Percentiles rank a stretch among this genome's conserved stretches.
Conservation (phyloP, 2,329 filamentous ascomycete species). For the Nannizziopsis barbatae region DNA sequence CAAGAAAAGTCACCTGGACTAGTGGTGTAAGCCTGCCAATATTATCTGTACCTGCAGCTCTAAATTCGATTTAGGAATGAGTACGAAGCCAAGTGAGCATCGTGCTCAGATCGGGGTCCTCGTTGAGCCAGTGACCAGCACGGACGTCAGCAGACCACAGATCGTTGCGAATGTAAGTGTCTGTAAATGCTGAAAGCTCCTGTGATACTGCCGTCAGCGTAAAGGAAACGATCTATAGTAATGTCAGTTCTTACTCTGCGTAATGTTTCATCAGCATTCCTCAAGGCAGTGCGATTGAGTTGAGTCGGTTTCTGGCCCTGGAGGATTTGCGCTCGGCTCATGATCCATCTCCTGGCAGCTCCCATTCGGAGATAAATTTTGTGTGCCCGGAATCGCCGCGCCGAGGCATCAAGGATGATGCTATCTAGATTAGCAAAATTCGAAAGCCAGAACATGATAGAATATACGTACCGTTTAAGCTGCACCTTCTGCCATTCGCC, state of each 20-base stretch:
- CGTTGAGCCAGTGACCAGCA: slow-evolving; percentile 50
- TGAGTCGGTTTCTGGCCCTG: slow-evolving; percentile 40
- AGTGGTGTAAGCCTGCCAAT: background rate
- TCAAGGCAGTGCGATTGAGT: slow-evolving; percentile 39
- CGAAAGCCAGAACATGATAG: slow-evolving; percentile 12
- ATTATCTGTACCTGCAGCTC: background rate
- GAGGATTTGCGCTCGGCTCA: slow-evolving; percentile 41
- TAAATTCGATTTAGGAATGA: slow-evolving; percentile 16
- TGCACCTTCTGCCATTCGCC: slow-evolving; percentile 47
- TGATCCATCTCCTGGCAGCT: slow-evolving; percentile 49
- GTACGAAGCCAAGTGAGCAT: slow-evolving; percentile 39
- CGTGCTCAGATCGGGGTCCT: slow-evolving; percentile 46
- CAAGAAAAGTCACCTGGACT: too few relatives aligned
- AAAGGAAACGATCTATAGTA: background rate
- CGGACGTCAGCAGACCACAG: slow-evolving; percentile 45
- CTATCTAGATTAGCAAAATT: slow-evolving; percentile 27
- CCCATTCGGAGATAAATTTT: slow-evolving; percentile 49
- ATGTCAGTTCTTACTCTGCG: slow-evolving; percentile 33
- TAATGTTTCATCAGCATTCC: slow-evolving; percentile 39
- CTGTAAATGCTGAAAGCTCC: slow-evolving; percentile 48
- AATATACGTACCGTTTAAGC: slow-evolving; percentile 40
- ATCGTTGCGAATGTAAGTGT: slow-evolving; percentile 45
- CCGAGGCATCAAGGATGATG: slow-evolving; percentile 49
- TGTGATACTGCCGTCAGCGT: slow-evolving; percentile 22
- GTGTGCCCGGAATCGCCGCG: slow-evolving; percentile 51